These are phyloP conservation scores for Ustilago lituana DNA, from an alignment of 1,284 basidiomycete genomes.

Conservation along the genomic window DNA sequence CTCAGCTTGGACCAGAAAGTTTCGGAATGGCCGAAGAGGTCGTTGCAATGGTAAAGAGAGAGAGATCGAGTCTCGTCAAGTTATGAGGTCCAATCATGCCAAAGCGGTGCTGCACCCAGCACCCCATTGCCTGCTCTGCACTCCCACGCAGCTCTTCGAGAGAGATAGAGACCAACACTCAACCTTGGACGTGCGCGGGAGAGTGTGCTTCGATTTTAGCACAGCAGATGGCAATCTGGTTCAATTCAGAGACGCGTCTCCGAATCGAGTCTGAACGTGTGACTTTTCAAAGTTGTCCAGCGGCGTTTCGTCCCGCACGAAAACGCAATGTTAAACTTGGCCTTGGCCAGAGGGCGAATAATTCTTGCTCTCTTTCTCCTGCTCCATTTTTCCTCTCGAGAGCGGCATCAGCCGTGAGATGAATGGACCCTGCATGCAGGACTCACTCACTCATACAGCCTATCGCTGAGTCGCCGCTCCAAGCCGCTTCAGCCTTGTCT, in stretches of 20 bases:
- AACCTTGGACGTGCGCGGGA: neutral
- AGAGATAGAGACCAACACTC: conserved; percentile 21
- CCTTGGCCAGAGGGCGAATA: too few relatives aligned
- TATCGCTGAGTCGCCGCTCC: too few relatives aligned
- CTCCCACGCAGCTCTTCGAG: neutral
- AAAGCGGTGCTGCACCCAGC: neutral
- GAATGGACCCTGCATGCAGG: conserved; percentile 25
- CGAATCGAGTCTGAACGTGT: conserved; percentile 2
- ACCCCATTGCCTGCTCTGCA: too few relatives aligned
- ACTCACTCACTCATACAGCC: neutral
- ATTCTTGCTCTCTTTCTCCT: neutral
- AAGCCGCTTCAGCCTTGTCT: too few relatives aligned
- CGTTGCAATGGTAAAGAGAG: neutral
- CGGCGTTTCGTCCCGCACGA: conserved; percentile 39
- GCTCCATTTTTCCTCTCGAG: neutral
- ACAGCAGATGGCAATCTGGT: neutral
- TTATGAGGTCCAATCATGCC: neutral
- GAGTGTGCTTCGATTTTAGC: neutral
- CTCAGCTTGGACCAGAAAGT: too few relatives aligned
- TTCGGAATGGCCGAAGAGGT: too few relatives aligned
- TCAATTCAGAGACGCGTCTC: conserved; percentile 21
- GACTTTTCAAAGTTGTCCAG: too few relatives aligned
- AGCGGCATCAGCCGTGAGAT: neutral
- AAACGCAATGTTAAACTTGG: too few relatives aligned
- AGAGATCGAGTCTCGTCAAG: neutral